Conservation (phyloP, 2,329 filamentous ascomycete species). For the Fusarium beomiforme region DNA sequence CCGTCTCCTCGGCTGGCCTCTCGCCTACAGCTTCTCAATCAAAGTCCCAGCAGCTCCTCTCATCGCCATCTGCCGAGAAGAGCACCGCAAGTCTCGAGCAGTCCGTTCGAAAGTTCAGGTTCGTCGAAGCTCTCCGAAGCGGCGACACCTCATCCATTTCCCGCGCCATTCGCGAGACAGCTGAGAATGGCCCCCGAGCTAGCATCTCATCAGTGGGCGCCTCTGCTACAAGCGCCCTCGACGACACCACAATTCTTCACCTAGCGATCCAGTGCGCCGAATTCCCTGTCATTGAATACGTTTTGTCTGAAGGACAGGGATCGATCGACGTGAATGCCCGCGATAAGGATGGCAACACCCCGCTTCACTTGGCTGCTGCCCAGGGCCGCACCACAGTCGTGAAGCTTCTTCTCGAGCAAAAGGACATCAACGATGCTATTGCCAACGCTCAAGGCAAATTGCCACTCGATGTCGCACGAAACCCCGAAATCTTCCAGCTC, state of each 20-base stretch:
- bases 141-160: constrained; percentile 93
- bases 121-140: constrained; percentile 90
- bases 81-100: constrained; percentile 77
- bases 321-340: constrained; percentile 85
- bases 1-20: constrained; percentile 53
- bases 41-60: constrained; percentile 33
- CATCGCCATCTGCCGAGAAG: constrained; percentile 53
- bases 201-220: constrained; percentile 66
- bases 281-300: constrained; percentile 89
- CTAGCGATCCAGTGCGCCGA: constrained; percentile 96
- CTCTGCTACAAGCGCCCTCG: constrained; percentile 58
- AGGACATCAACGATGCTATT: constrained; percentile 87
- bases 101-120: constrained; percentile 91
- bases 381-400: constrained; percentile 86
- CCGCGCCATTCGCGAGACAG: constrained; percentile 79
- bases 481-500: constrained; percentile 94
- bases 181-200: constrained; percentile 61
- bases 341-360: constrained; percentile 94
- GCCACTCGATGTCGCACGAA: constrained; percentile 88
- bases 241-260: constrained; percentile 91
- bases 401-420: constrained; percentile 82
- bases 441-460: constrained; percentile 86
- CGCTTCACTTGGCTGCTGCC: constrained; percentile 85
- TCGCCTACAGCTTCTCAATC: constrained; percentile 53
- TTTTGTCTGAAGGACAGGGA: constrained; percentile 78